Evolutionary conservation across 805 yeast genomes (phyloP), one percentile per base, ranked within the genome.

Genomic region (Pichia manshurica): DNA sequence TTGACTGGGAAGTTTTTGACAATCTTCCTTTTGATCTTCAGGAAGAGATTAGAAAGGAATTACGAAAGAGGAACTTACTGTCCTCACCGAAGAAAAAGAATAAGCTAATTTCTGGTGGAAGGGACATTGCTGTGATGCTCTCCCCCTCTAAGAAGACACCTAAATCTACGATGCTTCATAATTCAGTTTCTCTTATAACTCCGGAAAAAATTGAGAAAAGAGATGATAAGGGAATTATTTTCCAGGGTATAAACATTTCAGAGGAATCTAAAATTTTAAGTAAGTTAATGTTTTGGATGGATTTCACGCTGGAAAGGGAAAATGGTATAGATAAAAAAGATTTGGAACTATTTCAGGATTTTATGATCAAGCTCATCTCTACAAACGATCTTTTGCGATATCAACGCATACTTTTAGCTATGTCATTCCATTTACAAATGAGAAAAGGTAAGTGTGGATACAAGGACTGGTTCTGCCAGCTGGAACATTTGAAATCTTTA

Each of bases 21-120:
- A 76, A 73, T 41, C 64, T 89, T 8, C 96, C 96, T 0, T 55
- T 63, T 2, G 84, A 81, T 21, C 78, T 89, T 4, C 79, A 79
- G 54, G 54, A 64, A 1, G 96, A 89, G 55, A 58, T 89, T 1
- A 69, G 66, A 50, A 60, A 62, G 3, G 87, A 84, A 51, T 58
- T 82, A 28, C 55, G 67, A 7, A 65, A 78, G 38, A 61, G 85
- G 32, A 54, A 55, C 9, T 22, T 60, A 15, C 48, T 51, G 15
- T 45, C 55, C 12, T 58, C 65, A 12, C 64, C 66, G 0, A 55
- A 50, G 23, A n/a, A 8, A 25, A 47, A 44, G 19, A 39, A 46
- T 7, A 47, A 29, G 34, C 16, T 17, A 4, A 21, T 36, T 32
- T 28, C 42, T 21, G 46, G 44, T 16, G 51, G 46, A 8, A 52